These are phyloP conservation scores for Tetradesmus obliquus DNA, from an alignment of 139 green algal genomes.

Conservation along the genomic window DNA sequence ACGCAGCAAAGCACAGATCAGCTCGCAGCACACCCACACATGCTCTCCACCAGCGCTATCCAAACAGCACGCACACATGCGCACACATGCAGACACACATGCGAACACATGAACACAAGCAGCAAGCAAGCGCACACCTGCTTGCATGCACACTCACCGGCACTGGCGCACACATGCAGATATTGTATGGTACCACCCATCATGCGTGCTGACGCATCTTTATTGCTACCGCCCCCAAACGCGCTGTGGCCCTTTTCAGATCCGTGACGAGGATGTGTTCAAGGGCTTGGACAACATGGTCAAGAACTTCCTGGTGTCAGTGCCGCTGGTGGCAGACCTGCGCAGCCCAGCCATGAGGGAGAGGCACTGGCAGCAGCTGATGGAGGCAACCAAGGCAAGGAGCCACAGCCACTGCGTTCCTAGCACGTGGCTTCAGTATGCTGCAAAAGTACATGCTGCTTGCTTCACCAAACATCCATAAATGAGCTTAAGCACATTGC, in stretches of 20 bases:
- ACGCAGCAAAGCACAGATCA: too few relatives aligned
- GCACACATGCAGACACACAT: too few relatives aligned
- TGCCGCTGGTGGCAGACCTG: slow-evolving; percentile 85
- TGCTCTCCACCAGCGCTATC: too few relatives aligned
- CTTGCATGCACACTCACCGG: not conserved
- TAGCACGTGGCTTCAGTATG: not conserved
- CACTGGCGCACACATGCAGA: too few relatives aligned
- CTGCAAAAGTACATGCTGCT: not conserved
- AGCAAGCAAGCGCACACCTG: not conserved
- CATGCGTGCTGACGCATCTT: too few relatives aligned
- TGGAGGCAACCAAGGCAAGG: slow-evolving; percentile 77
- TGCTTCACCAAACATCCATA: not conserved
- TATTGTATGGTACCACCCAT: too few relatives aligned
- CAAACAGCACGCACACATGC: too few relatives aligned
- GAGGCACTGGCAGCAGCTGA: slow-evolving; percentile 86
- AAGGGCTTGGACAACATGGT: slow-evolving; percentile 75
- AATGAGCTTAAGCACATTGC: not conserved
- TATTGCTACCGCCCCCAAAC: too few relatives aligned
- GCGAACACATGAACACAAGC: too few relatives aligned
- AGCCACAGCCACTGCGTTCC: not conserved
- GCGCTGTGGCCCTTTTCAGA: slow-evolving; percentile 17
- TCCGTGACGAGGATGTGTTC: slow-evolving; percentile 81
- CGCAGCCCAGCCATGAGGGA: slow-evolving; percentile 81
- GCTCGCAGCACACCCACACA: too few relatives aligned
- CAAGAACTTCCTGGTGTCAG: slow-evolving; percentile 86